Percentiles rank a stretch among this genome's conserved stretches.
Conservation (phyloP, 2,329 filamentous ascomycete species). For the Fusarium algeriense region DNA sequence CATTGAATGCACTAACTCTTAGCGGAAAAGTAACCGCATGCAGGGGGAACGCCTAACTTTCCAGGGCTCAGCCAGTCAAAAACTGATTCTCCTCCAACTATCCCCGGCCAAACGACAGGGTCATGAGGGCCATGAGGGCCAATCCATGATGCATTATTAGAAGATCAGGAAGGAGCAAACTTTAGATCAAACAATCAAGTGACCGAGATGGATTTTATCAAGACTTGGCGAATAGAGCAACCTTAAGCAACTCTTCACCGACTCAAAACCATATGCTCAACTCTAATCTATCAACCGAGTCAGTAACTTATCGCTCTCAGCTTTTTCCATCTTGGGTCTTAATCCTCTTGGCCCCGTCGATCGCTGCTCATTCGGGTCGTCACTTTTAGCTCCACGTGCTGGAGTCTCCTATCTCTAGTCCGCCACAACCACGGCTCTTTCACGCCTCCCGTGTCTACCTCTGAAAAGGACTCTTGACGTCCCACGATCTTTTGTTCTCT, state of each 20-base stretch:
- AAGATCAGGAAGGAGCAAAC: constrained; percentile 40
- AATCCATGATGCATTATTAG: constrained; percentile 33
- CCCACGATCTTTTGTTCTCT: constrained; percentile 32
- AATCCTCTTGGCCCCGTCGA: constrained; percentile 33
- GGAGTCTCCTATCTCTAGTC: constrained; percentile 43
- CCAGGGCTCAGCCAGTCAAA: constrained; percentile 26
- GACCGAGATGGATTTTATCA: constrained; percentile 17
- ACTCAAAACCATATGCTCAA: neutral
- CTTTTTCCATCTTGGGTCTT: constrained; percentile 8
- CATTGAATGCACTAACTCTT: constrained; percentile 44
- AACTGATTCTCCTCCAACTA: constrained; percentile 8
- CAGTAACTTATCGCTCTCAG: constrained; percentile 5
- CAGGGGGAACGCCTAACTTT: constrained; percentile 41
- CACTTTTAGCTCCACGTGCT: constrained; percentile 45
- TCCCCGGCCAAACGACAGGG: constrained; percentile 23
- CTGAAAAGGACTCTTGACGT: constrained; percentile 33
- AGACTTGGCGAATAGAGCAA: neutral
- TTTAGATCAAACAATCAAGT: constrained; percentile 23
- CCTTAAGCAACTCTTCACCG: neutral
- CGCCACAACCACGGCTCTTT: constrained; percentile 39
- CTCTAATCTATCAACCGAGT: constrained; percentile 1
- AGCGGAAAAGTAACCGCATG: constrained; percentile 44
- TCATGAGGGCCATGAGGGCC: constrained; percentile 13
- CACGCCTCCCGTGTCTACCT: constrained; percentile 29
- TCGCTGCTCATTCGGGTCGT: constrained; percentile 44